Evolutionary conservation across 2,329 filamentous ascomycete species (phyloP), one percentile per base, ranked within the genome.

Genomic region (Coniella vitis): DNA sequence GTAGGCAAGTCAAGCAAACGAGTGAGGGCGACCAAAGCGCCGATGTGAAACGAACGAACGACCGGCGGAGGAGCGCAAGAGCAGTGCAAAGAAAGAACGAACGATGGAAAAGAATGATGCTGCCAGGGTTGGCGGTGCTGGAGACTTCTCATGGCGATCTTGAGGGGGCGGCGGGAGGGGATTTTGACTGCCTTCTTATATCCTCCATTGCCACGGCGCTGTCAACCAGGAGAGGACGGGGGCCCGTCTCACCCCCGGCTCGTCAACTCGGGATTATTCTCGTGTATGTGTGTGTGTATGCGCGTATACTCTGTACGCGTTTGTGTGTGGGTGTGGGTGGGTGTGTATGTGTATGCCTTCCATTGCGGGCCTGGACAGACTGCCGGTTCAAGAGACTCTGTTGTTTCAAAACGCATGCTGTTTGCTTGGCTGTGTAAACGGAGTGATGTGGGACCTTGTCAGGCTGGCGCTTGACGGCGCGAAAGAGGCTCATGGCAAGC

Each of bases 1-100:
- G 21, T 35, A 29, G 34, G 40, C n/a, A 14, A 20, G 25, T 5
- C 19, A 50, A 53, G 45, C 34, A 44, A 53, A 53, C 14, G 51
- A 37, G 45, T 40, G 29, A 13, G 13, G 51, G 51, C 40, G 51
- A 51, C 29, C 51, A 47, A 31, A 51, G 51, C 51, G 51, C 51
- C 51, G 5, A 5, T 29, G 17, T 47, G 16, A 38, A 53, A 53
- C 38, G 51, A 53, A 53, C 45, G 51, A 47, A 53, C 29, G 39
- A 53, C 47, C 51, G 44, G 44, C 51, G 9, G 47, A 29, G 47
- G 47, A 47, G 16, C 25, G 36, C 35, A 41, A 19, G 17, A 38
- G 20, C 40, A 41, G 16, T 14, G 21, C 21, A 16, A 32, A 35
- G 17, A 38, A 38, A 29, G 38, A 36, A 29, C 14, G 38, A 52